Base-by-base conservation (phyloP, 2,329 filamentous ascomycete species). In the Emergomyces pasteurianus region DNA sequence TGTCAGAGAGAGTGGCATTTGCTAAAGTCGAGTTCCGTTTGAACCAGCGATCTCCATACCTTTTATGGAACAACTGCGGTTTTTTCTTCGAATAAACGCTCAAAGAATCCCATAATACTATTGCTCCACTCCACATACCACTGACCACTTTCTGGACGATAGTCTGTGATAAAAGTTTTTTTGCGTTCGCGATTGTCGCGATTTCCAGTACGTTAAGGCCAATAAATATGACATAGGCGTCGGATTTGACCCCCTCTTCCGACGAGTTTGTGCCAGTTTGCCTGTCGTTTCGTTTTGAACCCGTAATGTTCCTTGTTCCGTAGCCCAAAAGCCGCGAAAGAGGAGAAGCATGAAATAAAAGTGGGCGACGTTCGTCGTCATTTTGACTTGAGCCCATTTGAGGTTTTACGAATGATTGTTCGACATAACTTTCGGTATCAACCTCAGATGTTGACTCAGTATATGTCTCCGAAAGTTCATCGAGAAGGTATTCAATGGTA, bases 151-250 rank as follows among this genome's bases (percentile, higher is more conserved):
- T 88, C 70, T 95, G 90, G 12, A 95, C 87, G 2, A 89, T 83
- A 62, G 82, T 81, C 72, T 95, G 90, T 69, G 86, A 87, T 42
- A 95, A 80, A 66, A 95, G 95, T 53, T 88, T 88, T 75, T 95
- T 95, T 36, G 89, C 89, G 62, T 89, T 82, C 14, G 87, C 87
- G 23, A 95, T 85, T 53, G 87, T 86, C 31, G 90, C 90, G 68
- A 95, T 92, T 71, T 95, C 90, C 18, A 97, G 80, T 1, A 90
- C 90, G 71, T 94, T 96, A 55, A 96, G 79, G 21, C 87, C 86
- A 42, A 85, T 84, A 71, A 95, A 95, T 0, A 86, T 83, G 0
- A 83, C 81, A 0, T 87, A 88, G 34, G 16, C 34, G 12, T 50
- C 59, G 3, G 26, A 16, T 36, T 54, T 55, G 60, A 31, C 12